phyloP scores from a whole-genome alignment of 1,284 basidiomycete genomes.

The Paramarasmius palmivorus region DNA sequence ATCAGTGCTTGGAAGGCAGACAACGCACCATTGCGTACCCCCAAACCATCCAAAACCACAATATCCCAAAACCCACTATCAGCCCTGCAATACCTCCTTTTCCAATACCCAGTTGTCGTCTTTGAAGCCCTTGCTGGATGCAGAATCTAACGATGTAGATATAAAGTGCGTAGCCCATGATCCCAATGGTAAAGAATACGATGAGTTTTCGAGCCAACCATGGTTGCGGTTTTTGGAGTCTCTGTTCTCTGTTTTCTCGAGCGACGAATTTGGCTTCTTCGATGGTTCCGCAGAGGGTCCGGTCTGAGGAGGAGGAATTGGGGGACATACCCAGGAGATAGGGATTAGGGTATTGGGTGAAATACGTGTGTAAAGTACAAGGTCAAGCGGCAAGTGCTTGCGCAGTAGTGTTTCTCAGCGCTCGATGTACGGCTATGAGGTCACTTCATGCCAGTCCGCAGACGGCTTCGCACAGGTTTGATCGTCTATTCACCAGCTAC shows the following conservation, averaged over 20 bases:
- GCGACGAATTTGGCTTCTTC: conserved; percentile 40
- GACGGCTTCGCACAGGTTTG: no score
- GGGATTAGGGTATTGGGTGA: no score
- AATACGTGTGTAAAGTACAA: no score
- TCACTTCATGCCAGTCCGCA: no score
- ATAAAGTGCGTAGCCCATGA: conserved; percentile 66
- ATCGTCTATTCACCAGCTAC: no score
- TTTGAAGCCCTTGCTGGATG: conserved; percentile 52
- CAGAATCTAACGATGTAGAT: conserved; percentile 72
- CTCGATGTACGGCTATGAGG: no score
- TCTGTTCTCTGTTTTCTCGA: conserved; percentile 39
- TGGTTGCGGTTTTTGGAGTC: conserved; percentile 51
- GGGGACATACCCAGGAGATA: no score
- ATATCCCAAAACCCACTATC: conserved; percentile 59
- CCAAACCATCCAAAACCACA: conserved; percentile 75
- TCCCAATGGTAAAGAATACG: conserved; percentile 49
- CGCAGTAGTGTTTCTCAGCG: no score
- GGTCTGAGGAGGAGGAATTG: no score
- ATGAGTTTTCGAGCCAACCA: conserved; percentile 65
- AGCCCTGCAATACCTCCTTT: conserved; percentile 43
- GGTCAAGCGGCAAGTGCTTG: no score
- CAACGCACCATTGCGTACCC: conserved; percentile 61
- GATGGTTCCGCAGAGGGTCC: conserved; percentile 36
- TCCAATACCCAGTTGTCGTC: conserved; percentile 32
- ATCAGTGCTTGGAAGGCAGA: not conserved